phyloP scores from a whole-genome alignment of 2,329 filamentous ascomycete species.

The Clarireedia monteithiana region DNA sequence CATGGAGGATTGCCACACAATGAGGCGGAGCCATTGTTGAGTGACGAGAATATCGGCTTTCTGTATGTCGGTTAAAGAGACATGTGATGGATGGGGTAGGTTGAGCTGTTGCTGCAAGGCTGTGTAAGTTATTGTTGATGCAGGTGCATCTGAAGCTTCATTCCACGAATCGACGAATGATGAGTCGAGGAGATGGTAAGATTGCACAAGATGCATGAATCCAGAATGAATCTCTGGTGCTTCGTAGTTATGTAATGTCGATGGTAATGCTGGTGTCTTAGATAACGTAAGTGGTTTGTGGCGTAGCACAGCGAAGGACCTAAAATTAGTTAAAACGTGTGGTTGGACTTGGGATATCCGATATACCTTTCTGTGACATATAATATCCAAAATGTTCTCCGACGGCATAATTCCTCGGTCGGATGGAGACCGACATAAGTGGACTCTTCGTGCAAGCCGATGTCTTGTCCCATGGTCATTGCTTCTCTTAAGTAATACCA shows the following conservation, averaged over 20 bases:
- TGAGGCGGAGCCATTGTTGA: conserved; percentile 62
- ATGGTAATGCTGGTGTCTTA: conserved; percentile 48
- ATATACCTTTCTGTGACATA: conserved; percentile 52
- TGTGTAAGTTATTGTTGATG: conserved; percentile 48
- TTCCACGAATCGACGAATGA: conserved; percentile 59
- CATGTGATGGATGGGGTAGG: conserved; percentile 17
- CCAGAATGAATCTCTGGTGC: conserved; percentile 45
- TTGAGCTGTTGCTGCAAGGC: conserved; percentile 49
- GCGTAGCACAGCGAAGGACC: conserved; percentile 55
- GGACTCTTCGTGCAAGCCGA: conserved; percentile 51
- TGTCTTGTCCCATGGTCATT: conserved; percentile 49
- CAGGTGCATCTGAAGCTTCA: conserved; percentile 40
- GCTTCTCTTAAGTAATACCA: conserved; percentile 57
- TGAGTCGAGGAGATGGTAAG: conserved; percentile 56
- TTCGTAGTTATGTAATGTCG: conserved; percentile 45
- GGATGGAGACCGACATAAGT: conserved; percentile 42
- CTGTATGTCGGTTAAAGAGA: conserved; percentile 49
- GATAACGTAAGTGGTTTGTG: conserved; percentile 56
- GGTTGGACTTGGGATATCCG: background rate
- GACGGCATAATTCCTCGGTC: conserved; percentile 44
- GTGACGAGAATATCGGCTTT: conserved; percentile 62
- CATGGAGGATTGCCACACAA: conserved; percentile 67
- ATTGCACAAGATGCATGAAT: conserved; percentile 51
- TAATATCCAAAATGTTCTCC: conserved; percentile 54
- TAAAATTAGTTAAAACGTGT: conserved; percentile 24